A percentile compares a stretch with the other conserved stretches of the same genome.
phyloP scores from a whole-genome alignment of 2,329 filamentous ascomycete genomes.

The Arthrinium phaeospermum region DNA sequence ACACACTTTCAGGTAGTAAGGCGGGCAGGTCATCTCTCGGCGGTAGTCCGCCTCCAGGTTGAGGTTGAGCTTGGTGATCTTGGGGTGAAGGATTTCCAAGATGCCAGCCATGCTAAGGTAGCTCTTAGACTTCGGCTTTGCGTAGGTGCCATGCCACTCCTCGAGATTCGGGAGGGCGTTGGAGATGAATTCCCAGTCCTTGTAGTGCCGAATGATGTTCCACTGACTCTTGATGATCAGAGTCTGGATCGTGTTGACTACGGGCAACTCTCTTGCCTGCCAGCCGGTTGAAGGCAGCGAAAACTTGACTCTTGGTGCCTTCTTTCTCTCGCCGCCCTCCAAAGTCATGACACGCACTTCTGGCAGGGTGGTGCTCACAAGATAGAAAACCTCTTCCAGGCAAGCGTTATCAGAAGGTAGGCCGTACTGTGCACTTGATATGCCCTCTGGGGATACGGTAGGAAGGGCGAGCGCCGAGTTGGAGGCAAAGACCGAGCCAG shows the following conservation, averaged over 20 bases:
- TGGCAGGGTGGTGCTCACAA: conserved; percentile 64
- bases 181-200: conserved; percentile 68
- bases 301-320: conserved; percentile 73
- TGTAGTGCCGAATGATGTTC: conserved; percentile 71
- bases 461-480: conserved; percentile 52
- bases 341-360: conserved; percentile 71
- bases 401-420: conserved; percentile 71
- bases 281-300: conserved; percentile 30
- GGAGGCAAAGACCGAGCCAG: conserved; percentile 48
- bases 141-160: conserved; percentile 68
- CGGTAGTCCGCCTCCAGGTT: conserved; percentile 75
- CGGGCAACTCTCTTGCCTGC: conserved; percentile 45
- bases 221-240: conserved; percentile 77
- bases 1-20: conserved; percentile 65
- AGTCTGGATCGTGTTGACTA: conserved; percentile 64
- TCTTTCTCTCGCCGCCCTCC: conserved; percentile 79
- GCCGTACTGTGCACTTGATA: conserved; percentile 63
- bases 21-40: conserved; percentile 64
- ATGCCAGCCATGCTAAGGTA: conserved; percentile 73
- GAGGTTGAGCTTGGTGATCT: conserved; percentile 68
- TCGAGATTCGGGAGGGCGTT: conserved; percentile 68
- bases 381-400: conserved; percentile 71
- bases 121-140: conserved; percentile 75
- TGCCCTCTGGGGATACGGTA: conserved; percentile 59
- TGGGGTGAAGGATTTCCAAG: conserved; percentile 60